Conservation (phyloP, 2,329 filamentous ascomycete genomes). For the Myotisia sp. region DNA sequence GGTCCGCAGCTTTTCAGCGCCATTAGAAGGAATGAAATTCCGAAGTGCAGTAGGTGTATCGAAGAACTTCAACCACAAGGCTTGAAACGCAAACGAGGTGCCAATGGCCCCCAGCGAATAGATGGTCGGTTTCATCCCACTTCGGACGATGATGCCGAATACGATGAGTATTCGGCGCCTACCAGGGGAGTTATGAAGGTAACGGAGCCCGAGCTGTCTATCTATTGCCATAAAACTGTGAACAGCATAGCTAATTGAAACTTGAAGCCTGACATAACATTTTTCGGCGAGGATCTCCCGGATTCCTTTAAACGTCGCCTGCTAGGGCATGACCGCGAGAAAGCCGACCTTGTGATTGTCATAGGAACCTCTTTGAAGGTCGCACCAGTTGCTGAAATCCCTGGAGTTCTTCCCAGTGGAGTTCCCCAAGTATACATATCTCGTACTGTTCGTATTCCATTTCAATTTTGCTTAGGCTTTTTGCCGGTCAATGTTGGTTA, state of each 20-base stretch:
- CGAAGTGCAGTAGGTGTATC: slow-evolving; percentile 60
- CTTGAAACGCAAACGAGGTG: slow-evolving; percentile 40
- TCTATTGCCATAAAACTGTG: not conserved
- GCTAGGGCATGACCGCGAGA: slow-evolving; percentile 63
- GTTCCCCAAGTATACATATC: slow-evolving; percentile 87
- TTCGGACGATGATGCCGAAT: slow-evolving; percentile 42
- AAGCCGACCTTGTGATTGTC: slow-evolving; percentile 79
- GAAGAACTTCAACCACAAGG: slow-evolving; percentile 37
- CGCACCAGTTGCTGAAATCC: slow-evolving; percentile 83
- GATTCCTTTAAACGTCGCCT: slow-evolving; percentile 69
- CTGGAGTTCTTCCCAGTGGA: slow-evolving; percentile 59
- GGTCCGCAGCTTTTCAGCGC: slow-evolving; percentile 69
- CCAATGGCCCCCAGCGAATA: slow-evolving; percentile 30
- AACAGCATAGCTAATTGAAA: not conserved
- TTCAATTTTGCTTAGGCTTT: not conserved
- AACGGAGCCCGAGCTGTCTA: too few species aligned
- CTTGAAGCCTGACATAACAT: slow-evolving; percentile 73
- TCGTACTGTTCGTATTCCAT: slow-evolving; percentile 42
- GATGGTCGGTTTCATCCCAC: slow-evolving; percentile 41
- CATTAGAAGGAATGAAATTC: slow-evolving; percentile 60
- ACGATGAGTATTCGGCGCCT: slow-evolving; percentile 50
- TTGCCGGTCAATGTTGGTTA: not conserved
- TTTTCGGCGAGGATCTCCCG: slow-evolving; percentile 85
- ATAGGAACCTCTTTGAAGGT: slow-evolving; percentile 96
- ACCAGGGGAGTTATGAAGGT: slow-evolving; percentile 67